phyloP scores from a whole-genome alignment of 2,329 filamentous ascomycete genomes.

The Pyrenochaeta sp. region DNA sequence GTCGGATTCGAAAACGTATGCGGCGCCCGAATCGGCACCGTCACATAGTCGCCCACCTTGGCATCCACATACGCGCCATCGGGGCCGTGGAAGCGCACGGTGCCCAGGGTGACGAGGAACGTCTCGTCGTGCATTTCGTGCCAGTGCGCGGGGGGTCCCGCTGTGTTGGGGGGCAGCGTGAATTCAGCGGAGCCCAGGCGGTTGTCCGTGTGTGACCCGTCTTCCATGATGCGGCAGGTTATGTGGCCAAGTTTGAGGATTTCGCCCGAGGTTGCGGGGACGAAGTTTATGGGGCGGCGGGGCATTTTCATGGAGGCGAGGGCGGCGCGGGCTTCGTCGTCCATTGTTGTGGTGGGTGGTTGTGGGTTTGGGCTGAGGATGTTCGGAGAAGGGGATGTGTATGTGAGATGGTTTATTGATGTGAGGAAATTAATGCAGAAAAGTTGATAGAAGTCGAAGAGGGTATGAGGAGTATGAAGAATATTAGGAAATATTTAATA shows the following conservation, averaged over 20 bases:
- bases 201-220: constrained; percentile 61
- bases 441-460: too few relatives aligned
- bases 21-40: constrained; percentile 62
- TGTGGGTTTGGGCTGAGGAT: too few relatives aligned
- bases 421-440: too few relatives aligned
- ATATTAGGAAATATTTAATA: neutral
- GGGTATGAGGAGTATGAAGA: too few relatives aligned
- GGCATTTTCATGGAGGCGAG: constrained; percentile 49
- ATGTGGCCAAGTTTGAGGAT: constrained; percentile 58
- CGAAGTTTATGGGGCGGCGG: constrained; percentile 56
- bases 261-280: constrained; percentile 58
- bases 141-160: constrained; percentile 60
- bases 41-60: constrained; percentile 61
- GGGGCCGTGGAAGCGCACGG: constrained; percentile 60
- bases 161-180: constrained; percentile 56
- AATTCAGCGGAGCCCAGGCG: constrained; percentile 58
- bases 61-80: constrained; percentile 57
- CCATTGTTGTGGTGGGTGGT: constrained; percentile 28
- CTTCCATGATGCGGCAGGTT: constrained; percentile 60
- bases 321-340: constrained; percentile 45
- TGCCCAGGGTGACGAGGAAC: constrained; percentile 63
- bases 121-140: constrained; percentile 66
- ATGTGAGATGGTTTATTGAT: too few relatives aligned
- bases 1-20: constrained; percentile 65
- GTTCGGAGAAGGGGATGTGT: neutral